Base-by-base conservation (phyloP, 495 filamentous ascomycete genomes). In the Hypoxylon crocopeplum region DNA sequence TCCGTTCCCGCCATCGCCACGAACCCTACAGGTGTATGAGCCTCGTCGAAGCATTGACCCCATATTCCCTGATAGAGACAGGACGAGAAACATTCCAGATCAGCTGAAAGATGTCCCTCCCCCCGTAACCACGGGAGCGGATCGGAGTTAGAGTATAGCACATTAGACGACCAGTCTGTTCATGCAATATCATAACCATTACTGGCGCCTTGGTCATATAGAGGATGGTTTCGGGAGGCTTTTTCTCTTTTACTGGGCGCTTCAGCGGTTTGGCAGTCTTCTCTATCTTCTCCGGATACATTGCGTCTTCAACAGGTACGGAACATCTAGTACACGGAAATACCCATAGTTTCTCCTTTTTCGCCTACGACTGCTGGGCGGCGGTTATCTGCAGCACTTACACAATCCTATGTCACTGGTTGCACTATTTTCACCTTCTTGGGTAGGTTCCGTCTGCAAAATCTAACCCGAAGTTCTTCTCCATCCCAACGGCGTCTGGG, bases 11-110 rank as follows among this genome's bases (percentile, higher is more conserved):
- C 61, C 54, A 21, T 68, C 64, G 2, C 60, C 64, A 42, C 59
- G 61, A 56, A 64, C 51, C 29, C n/a, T 41, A 20, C 67, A 64
- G 12, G 17, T 34, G 7, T 68, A 67, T 57, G 68, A 67, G 33
- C 55, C 48, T 13, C 62, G 62, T 29, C 62, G 64, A 15, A 42
- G 45, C 11, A 34, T 67, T 52, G 68, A 70, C 48, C 68, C 68
- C 27, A 70, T 70, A 30, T 70, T 70, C 17, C 64, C 64, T 32
- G 45, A 68, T 45, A 64, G 68, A 66, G 65, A 70, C 13, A 70
- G 68, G 48, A 55, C 64, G 37, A 54, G 64, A 37, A 64, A 53
- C 37, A 69, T 66, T 27, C 51, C 62, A 30, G 65, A 68, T 46
- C 61, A 59, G 46, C 25, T 58, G 39, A 64, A 64, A 33, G 61